Percentiles rank a stretch among this genome's conserved stretches.
Evolutionary conservation across 1,284 basidiomycete genomes (phyloP).

Genomic region (Leccinum discolor): DNA sequence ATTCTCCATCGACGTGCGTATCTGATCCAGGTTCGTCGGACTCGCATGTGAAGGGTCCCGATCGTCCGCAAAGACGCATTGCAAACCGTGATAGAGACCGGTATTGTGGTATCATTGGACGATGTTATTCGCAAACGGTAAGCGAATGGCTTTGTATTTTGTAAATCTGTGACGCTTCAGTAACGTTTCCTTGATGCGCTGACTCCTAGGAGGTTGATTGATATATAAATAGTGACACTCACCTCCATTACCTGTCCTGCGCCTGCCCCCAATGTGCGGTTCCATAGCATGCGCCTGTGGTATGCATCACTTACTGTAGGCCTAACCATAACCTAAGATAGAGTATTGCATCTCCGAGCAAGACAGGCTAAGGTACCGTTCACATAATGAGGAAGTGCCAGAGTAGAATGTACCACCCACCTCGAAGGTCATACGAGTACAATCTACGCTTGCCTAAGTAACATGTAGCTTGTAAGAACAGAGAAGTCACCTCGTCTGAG

Average conservation of each 20-base stretch:
- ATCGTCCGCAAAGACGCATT: neutral
- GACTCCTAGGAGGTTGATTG: conserved; percentile 11
- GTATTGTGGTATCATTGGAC: conserved; percentile 4
- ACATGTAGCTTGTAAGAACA: neutral
- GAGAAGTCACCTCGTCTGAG: conserved; percentile 63
- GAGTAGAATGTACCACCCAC: conserved; percentile 33
- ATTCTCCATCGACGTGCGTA: conserved; percentile 16
- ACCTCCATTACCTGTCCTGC: conserved; percentile 36
- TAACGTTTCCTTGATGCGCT: conserved; percentile 19
- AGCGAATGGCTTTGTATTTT: conserved; percentile 32
- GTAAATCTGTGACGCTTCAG: conserved; percentile 22
- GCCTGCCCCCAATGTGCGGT: too few relatives aligned
- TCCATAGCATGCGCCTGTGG: conserved; percentile 15
- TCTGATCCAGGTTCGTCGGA: conserved; percentile 8
- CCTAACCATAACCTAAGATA: neutral
- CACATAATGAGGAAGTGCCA: conserved; percentile 31
- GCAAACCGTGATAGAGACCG: conserved; percentile 7
- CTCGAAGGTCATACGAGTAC: conserved; percentile 46
- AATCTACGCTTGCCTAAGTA: conserved; percentile 46
- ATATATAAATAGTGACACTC: neutral
- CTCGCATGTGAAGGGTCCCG: neutral
- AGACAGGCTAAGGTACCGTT: conserved; percentile 24
- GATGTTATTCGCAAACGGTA: conserved; percentile 26
- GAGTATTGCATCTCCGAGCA: conserved; percentile 39
- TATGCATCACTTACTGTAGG: neutral